Evolutionary conservation across 495 filamentous ascomycete species (phyloP), one percentile per base, ranked within the genome.

Genomic region (Neurospora pannonica): DNA sequence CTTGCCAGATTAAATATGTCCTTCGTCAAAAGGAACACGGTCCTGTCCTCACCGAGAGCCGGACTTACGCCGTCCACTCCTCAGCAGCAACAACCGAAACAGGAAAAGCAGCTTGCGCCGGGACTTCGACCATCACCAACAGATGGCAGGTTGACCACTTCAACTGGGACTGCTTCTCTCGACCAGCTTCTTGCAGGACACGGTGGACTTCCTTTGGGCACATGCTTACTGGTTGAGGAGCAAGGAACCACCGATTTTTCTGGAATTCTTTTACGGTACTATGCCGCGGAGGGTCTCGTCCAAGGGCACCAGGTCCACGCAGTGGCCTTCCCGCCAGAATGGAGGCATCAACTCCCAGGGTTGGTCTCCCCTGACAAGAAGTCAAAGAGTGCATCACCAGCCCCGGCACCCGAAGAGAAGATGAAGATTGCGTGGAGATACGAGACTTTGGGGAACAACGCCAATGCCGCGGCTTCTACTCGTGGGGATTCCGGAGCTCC

Each of bases 391-490:
- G 76, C 80, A 79, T 77, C 86, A 74, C 75, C 80, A 24, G 77
- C 81, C 1, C 28, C 78, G 0, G 67, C 82, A 2, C 76, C 80
- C 15, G 86, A 88, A 38, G 93, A 97, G 73, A 92, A 89, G 81
- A 99, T 99, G 96, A 98, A 97, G 84, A 99, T 99, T 82, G 96
- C 96, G 11, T 99, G 96, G 96, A 85, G 96, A 81, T 99, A 99
- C 83, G 95, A 98, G 81, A 88, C 90, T 24, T 81, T 98, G 75
- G 92, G 94, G 31, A 90, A 92, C 43, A 43, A 71, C 5, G 71
- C 74, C n/a, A 71, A 70, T 87, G 89, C 83, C 84, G 89, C 36
- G 72, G 85, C 86, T 48, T 85, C 85, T 67, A 84, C 86, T 76
- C 87, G 87, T 87, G 90, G 85, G 24, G 81, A 82, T 40, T 40